Percentiles rank a stretch among this genome's conserved stretches.
Conservation (phyloP, 73 alveolate genomes). For the Symbiodinium pilosum region DNA sequence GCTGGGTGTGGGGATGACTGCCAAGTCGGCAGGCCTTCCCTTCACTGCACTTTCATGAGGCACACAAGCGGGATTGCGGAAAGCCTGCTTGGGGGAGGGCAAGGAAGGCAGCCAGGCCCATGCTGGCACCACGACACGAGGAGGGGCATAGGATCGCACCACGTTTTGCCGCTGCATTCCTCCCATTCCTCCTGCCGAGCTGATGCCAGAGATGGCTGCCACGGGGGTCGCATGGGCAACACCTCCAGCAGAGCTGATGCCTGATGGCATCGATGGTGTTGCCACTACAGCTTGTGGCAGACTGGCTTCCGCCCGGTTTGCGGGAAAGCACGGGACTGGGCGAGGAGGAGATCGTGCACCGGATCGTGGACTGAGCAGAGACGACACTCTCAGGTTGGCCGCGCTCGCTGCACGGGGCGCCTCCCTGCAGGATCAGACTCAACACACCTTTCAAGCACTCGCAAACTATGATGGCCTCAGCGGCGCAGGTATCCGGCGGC, state of each 20-base stretch:
- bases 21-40: neutral
- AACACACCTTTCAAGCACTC: neutral
- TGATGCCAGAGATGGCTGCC: constrained; percentile 17
- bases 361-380: neutral
- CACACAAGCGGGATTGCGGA: neutral
- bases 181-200: neutral
- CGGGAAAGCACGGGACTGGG: too few species aligned
- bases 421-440: neutral
- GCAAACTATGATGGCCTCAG: neutral
- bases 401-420: neutral
- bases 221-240: constrained; percentile 23
- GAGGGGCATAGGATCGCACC: constrained; percentile 69
- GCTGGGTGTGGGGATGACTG: neutral
- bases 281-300: constrained; percentile 6
- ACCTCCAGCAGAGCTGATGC: constrained; percentile 42
- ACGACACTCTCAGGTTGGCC: neutral
- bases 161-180: too few species aligned
- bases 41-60: neutral
- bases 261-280: neutral
- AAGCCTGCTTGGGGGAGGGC: neutral
- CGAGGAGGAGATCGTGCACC: neutral
- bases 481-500: neutral
- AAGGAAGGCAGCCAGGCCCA: constrained; percentile 75
- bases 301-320: too few species aligned
- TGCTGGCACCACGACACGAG: constrained; percentile 75